These are phyloP conservation scores for Marasmius sp. DNA, from an alignment of 1,284 basidiomycete genomes.

Conservation along the genomic window DNA sequence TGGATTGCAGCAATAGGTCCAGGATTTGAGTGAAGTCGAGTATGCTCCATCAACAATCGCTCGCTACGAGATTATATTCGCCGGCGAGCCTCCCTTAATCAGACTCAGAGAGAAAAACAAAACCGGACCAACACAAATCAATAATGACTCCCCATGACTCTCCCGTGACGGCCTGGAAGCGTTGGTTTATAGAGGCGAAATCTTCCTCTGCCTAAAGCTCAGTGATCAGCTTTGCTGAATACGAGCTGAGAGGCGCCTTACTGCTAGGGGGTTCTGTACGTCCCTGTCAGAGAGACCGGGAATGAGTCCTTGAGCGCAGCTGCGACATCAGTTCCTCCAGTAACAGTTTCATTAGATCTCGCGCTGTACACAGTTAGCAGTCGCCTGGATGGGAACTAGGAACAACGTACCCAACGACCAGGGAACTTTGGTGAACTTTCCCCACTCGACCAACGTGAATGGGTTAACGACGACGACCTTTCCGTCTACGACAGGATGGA, in stretches of 20 bases:
- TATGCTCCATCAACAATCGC: neutral
- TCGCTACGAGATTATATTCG: neutral
- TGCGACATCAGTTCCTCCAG: conserved; percentile 8
- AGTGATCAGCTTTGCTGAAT: too few relatives aligned
- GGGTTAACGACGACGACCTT: conserved; percentile 48
- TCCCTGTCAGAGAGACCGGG: neutral
- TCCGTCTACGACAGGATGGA: conserved; percentile 48
- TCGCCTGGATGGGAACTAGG: neutral
- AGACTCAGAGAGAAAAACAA: neutral
- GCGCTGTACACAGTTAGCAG: neutral
- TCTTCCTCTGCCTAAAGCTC: too few relatives aligned
- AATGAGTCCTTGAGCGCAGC: conserved; percentile 4
- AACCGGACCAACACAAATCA: conserved; percentile 43
- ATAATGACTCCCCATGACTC: too few relatives aligned
- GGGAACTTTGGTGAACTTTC: conserved; percentile 48
- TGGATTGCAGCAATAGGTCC: too few relatives aligned
- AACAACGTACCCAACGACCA: conserved; percentile 55
- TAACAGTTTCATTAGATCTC: conserved; percentile 11
- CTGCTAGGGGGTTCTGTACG: conserved; percentile 2
- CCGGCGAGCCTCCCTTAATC: neutral
- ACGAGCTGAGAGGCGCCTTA: neutral
- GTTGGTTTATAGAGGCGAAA: conserved; percentile 39
- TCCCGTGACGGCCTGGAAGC: conserved; percentile 43
- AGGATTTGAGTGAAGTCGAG: too few relatives aligned
- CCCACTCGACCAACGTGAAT: conserved; percentile 40